phyloP scores from a whole-genome alignment of 192 early-diverging fungal genomes.

The Gigaspora rosea region DNA sequence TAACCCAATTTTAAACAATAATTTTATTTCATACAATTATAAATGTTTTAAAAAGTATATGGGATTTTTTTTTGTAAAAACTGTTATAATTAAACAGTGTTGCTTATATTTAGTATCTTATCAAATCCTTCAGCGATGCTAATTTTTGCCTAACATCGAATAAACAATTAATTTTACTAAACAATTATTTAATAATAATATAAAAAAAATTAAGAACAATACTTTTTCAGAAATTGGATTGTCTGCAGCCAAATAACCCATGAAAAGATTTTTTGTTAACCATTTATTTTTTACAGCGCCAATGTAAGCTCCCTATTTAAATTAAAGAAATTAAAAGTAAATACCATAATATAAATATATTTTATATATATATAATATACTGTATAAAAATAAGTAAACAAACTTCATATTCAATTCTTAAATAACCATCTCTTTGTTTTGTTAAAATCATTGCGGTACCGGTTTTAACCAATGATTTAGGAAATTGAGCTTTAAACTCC shows the following conservation, averaged over 20 bases:
- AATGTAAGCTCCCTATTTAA: slow-evolving; percentile 44
- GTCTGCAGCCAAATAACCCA: slow-evolving; percentile 50
- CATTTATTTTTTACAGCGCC: slow-evolving; percentile 50
- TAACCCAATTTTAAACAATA: too few species aligned
- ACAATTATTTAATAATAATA: background rate
- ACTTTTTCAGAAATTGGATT: slow-evolving; percentile 49
- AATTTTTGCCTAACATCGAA: slow-evolving; percentile 17
- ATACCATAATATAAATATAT: background rate
- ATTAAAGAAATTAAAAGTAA: background rate
- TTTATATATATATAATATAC: too few species aligned
- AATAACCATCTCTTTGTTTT: slow-evolving; percentile 44
- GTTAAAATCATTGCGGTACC: slow-evolving; percentile 53
- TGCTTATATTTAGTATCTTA: background rate
- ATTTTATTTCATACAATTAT: too few species aligned
- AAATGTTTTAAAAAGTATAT: too few species aligned
- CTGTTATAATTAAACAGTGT: background rate
- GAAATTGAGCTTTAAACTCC: slow-evolving; percentile 54
- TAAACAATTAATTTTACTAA: background rate
- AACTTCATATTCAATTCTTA: slow-evolving; percentile 41
- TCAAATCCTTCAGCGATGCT: slow-evolving; percentile 32
- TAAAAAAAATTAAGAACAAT: background rate
- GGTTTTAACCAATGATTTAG: slow-evolving; percentile 48
- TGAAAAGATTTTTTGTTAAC: slow-evolving; percentile 53
- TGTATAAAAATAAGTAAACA: slow-evolving; percentile 1
- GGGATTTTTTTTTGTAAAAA: too few species aligned